A percentile compares a stretch with the other conserved stretches of the same genome.
phyloP scores from a whole-genome alignment of 1,139 yeast species.

The Candida smagusa region DNA sequence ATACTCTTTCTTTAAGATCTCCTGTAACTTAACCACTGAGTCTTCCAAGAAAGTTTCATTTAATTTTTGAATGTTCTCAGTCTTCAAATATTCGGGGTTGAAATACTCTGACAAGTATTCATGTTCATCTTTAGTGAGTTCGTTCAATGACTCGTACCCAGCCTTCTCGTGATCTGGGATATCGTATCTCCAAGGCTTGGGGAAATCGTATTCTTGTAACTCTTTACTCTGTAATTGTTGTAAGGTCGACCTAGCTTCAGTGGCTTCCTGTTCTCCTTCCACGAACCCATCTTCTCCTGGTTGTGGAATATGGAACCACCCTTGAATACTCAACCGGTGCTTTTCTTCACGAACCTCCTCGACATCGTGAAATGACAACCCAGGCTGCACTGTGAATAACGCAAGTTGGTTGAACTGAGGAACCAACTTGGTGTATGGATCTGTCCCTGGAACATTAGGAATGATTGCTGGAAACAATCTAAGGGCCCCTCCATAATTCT shows the following conservation, averaged over 20 bases:
- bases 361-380: constrained; percentile 93
- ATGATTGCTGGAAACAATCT: constrained; percentile 82
- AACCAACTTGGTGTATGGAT: constrained; percentile 62
- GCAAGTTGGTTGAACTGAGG: constrained; percentile 97
- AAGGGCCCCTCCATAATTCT: constrained; percentile 88
- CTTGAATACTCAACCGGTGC: constrained; percentile 88
- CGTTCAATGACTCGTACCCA: constrained; percentile 17
- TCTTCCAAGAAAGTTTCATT: constrained; percentile 57
- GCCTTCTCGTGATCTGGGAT: constrained; percentile 28
- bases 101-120: constrained; percentile 50
- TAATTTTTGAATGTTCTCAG: constrained; percentile 39
- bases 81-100: constrained; percentile 51
- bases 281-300: constrained; percentile 82
- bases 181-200: constrained; percentile 48
- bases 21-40: constrained; percentile 65
- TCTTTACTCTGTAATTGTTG: constrained; percentile 78
- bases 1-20: constrained; percentile 58
- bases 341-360: constrained; percentile 92
- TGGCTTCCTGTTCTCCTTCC: constrained; percentile 74
- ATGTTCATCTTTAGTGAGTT: constrained; percentile 32
- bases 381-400: constrained; percentile 94
- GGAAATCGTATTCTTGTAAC: constrained; percentile 78
- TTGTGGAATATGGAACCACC: constrained; percentile 99
- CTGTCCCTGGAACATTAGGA: constrained; percentile 88
- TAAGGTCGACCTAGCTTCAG: constrained; percentile 74